phyloP scores from a whole-genome alignment of 257 asterid genomes.

The Oldenlandia corymbosa region DNA sequence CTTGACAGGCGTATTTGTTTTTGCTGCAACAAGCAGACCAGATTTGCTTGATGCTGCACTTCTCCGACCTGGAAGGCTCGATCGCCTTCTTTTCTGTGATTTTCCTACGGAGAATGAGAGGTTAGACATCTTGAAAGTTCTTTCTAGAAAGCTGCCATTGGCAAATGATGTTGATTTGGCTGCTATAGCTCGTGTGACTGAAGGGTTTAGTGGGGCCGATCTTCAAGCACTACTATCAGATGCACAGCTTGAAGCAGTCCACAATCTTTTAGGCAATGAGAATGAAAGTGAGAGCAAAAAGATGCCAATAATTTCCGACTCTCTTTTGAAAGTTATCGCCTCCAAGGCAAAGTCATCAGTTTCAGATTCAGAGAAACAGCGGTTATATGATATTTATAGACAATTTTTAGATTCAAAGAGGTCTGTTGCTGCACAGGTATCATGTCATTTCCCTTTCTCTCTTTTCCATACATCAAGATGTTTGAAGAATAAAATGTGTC shows the following conservation, averaged over 20 bases:
- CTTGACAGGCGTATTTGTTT: constrained; percentile 94
- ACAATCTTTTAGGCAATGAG: constrained; percentile 49
- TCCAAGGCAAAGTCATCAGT: constrained; percentile 79
- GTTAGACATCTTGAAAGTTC: constrained; percentile 75
- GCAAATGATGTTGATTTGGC: constrained; percentile 66
- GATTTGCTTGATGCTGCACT: constrained; percentile 99
- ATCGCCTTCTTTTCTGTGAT: constrained; percentile 90
- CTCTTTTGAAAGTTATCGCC: constrained; percentile 60
- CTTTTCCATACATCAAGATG: neutral
- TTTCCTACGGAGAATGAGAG: constrained; percentile 79
- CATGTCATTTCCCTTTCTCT: constrained; percentile 19
- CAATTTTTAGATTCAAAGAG: constrained; percentile 85
- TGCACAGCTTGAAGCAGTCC: constrained; percentile 92
- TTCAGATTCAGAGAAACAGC: constrained; percentile 71
- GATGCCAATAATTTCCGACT: constrained; percentile 57
- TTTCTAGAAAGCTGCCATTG: constrained; percentile 83
- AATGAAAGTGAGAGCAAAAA: constrained; percentile 33
- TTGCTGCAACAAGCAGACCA: constrained; percentile 98
- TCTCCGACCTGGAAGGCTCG: constrained; percentile 92
- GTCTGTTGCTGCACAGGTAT: constrained; percentile 69
- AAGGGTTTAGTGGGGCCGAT: constrained; percentile 98
- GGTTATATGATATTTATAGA: constrained; percentile 65
- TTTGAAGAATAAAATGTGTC: neutral
- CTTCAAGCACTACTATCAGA: constrained; percentile 94
- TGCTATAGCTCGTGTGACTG: constrained; percentile 52